Conservation (phyloP, 176 grass and related monocot species). For the Aegilops umbellulata region DNA sequence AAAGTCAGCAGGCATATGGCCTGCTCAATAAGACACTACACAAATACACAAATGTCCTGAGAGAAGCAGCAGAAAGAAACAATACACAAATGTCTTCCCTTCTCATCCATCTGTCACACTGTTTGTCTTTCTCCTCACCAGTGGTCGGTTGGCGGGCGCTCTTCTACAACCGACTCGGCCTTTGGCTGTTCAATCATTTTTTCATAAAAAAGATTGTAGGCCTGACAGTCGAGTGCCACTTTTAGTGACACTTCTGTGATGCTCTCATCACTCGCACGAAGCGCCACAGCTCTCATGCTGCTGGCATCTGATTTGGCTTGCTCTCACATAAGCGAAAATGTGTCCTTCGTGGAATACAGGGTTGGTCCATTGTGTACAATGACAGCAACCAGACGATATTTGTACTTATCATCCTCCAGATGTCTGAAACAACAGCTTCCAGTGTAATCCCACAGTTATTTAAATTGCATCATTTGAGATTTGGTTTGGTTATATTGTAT, state of each 20-base stretch:
- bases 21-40: no score
- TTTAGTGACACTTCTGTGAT: constrained; percentile 33
- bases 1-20: no score
- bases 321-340: constrained; percentile 44
- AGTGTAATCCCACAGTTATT: no score
- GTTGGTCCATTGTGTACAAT: constrained; percentile 21
- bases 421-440: no score
- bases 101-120: neutral
- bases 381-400: constrained; percentile 28
- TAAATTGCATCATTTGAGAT: no score
- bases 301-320: neutral
- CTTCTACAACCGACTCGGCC: neutral
- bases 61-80: neutral
- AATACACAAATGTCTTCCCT: neutral
- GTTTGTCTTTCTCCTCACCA: neutral
- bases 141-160: neutral
- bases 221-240: constrained; percentile 45
- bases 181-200: constrained; percentile 19
- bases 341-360: neutral
- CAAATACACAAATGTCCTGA: neutral
- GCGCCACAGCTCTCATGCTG: constrained; percentile 5
- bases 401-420: no score
- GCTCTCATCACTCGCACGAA: constrained; percentile 34
- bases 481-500: no score
- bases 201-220: constrained; percentile 72